Percentiles rank a stretch among this genome's conserved stretches.
phyloP scores from a whole-genome alignment of 768 basidiomycete species.

The Chalciporus chontae region DNA sequence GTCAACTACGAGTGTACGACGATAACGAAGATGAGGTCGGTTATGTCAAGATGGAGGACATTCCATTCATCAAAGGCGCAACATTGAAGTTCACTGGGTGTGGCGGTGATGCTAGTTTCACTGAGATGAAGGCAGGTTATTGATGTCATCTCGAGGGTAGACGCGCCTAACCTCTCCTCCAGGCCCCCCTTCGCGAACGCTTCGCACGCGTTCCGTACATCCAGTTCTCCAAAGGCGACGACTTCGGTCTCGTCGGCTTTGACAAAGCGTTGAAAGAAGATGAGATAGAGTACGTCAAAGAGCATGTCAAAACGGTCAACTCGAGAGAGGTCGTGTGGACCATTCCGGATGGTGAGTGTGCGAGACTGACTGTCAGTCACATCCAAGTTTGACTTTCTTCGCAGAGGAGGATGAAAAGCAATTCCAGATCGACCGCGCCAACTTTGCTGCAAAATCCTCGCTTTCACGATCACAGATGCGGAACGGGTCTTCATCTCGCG shows the following conservation, averaged over 20 bases:
- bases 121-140: slow-evolving; percentile 48
- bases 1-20: slow-evolving; percentile 56
- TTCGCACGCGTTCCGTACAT: slow-evolving; percentile 47
- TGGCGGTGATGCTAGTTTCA: slow-evolving; percentile 58
- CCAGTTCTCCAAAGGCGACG: slow-evolving; percentile 44
- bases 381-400: background rate
- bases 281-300: slow-evolving; percentile 66
- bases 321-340: slow-evolving; percentile 64
- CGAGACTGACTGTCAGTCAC: background rate
- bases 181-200: slow-evolving; percentile 47
- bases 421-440: slow-evolving; percentile 74
- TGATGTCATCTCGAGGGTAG: background rate
- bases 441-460: slow-evolving; percentile 55
- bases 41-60: slow-evolving; percentile 41
- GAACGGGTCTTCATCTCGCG: slow-evolving; percentile 36
- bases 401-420: slow-evolving; percentile 69
- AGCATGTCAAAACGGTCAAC: slow-evolving; percentile 61
- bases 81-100: slow-evolving; percentile 48
- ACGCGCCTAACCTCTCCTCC: background rate
- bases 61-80: slow-evolving; percentile 42
- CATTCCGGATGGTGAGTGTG: slow-evolving; percentile 50
- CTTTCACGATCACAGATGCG: slow-evolving; percentile 38
- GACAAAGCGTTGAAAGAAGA: slow-evolving; percentile 69
- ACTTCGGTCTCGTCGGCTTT: slow-evolving; percentile 47
- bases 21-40: slow-evolving; percentile 48